Base-by-base conservation (phyloP, 805 yeast species). In the Phaffomyces antillensis region DNA sequence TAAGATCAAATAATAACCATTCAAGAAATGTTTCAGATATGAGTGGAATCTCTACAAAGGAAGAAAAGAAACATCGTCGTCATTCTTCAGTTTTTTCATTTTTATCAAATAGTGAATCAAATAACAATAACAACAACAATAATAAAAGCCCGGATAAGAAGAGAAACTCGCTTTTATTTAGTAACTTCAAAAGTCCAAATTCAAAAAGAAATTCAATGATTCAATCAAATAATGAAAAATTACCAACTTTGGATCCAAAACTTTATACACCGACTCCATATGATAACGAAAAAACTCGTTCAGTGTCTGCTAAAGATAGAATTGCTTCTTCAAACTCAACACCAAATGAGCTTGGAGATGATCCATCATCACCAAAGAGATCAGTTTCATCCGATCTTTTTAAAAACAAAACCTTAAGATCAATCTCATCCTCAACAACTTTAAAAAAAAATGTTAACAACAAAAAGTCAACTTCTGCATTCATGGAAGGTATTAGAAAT, bases 401-500 rank as follows among this genome's bases (percentile, higher is more conserved):
- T 7, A 67, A 76, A 44, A 61, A 75, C 39, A 81, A 78, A 57
- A 68, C 74, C 5, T 62, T 76, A 49, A 75, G 81, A 45, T 68
- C 78, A 6, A 71, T 78, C 7, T 72, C 82, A 11, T 68, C 81
- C 3, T 74, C 76, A 43, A 72, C 77, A 37, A 45, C 54, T 2
- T 40, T 60, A 12, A 64, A 56, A 41, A 55, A 48, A 39, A 66
- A 71, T 40, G 39, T 34, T 25, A 43, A 40, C 23, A 73, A 71
- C 49, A 85, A 85, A 57, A 76, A 73, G 63, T 77, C 79, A 46
- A 85, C 95, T 0, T 77, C 86, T 0, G 93, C 93, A 0, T 85
- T 85, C 60, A 79, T 77, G 58, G 99, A 93, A 65, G 99, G 99
- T 7, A 85, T 93, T 37, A 73, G 88, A 53, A 71, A 66, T 17